Conservation (phyloP, 495 filamentous ascomycete species). For the Xylaria longipes region DNA sequence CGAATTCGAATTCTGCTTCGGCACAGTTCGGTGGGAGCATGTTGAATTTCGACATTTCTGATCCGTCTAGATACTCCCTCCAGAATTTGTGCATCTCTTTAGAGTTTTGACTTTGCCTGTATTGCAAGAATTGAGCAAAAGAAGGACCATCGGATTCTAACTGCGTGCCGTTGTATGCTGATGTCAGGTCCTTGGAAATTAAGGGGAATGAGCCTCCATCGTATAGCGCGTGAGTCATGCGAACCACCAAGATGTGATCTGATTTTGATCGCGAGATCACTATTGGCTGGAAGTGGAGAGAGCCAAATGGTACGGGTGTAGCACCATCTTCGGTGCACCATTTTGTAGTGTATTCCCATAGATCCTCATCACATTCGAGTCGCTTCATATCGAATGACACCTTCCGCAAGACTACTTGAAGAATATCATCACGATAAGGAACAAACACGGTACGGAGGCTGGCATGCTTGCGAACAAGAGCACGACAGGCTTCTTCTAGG, state of each 20-base stretch:
- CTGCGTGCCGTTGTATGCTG: slow-evolving; percentile 55
- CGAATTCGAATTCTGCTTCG: neutral
- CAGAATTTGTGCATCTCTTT: neutral
- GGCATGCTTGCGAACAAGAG: slow-evolving; percentile 39
- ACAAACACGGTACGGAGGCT: slow-evolving; percentile 72
- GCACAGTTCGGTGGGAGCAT: neutral
- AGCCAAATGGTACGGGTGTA: slow-evolving; percentile 2
- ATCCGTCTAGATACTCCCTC: slow-evolving; percentile 4
- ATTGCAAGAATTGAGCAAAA: slow-evolving; percentile 61
- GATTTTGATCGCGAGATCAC: slow-evolving; percentile 55
- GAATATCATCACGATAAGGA: slow-evolving; percentile 56
- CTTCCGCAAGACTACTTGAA: slow-evolving; percentile 65
- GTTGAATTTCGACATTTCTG: neutral
- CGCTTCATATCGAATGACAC: slow-evolving; percentile 30
- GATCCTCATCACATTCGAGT: slow-evolving; percentile 37
- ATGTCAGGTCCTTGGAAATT: slow-evolving; percentile 60
- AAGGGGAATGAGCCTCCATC: slow-evolving; percentile 67
- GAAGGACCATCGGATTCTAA: slow-evolving; percentile 49
- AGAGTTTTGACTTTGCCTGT: slow-evolving; percentile 35
- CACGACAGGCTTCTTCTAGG: slow-evolving; percentile 6
- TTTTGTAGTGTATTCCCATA: slow-evolving; percentile 54
- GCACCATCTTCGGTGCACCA: slow-evolving; percentile 1
- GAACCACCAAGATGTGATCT: slow-evolving; percentile 61
- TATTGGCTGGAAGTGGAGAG: slow-evolving; percentile 48
- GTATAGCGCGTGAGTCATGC: slow-evolving; percentile 72